Conservation (phyloP, 1,284 basidiomycete species). For the Rhodotorula sp. region DNA sequence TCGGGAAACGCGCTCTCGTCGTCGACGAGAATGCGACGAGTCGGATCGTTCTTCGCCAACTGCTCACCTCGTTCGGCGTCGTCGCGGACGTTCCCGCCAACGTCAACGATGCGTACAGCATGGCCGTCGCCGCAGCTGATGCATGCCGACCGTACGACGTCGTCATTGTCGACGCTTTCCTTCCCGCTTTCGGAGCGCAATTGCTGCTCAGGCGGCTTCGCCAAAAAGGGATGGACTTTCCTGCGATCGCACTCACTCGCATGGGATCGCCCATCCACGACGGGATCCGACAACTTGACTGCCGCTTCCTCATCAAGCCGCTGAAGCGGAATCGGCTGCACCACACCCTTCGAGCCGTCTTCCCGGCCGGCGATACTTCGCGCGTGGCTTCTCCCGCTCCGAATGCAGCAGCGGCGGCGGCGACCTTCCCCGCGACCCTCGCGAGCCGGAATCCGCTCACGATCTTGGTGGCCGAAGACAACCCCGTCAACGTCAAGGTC, state of each 20-base stretch:
- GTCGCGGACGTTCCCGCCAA: slow-evolving; percentile 6
- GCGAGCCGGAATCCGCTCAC: slow-evolving; percentile 25
- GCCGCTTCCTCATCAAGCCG: slow-evolving; percentile 40
- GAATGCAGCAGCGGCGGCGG: neutral
- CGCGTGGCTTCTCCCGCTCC: slow-evolving; percentile 18
- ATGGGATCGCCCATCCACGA: slow-evolving; percentile 41
- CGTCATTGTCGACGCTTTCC: slow-evolving; percentile 37
- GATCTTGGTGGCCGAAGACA: slow-evolving; percentile 40
- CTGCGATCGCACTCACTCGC: slow-evolving; percentile 36
- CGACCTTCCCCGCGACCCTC: slow-evolving; percentile 32
- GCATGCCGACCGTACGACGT: slow-evolving; percentile 15
- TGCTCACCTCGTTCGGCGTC: slow-evolving; percentile 32
- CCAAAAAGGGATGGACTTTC: slow-evolving; percentile 21
- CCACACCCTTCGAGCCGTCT: slow-evolving; percentile 36
- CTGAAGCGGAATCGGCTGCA: slow-evolving; percentile 41
- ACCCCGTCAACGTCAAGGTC: slow-evolving; percentile 38
- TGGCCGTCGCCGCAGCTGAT: slow-evolving; percentile 16
- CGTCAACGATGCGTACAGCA: slow-evolving; percentile 9
- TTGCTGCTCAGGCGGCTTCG: slow-evolving; percentile 32
- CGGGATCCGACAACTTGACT: slow-evolving; percentile 34
- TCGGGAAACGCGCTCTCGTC: slow-evolving; percentile 33
- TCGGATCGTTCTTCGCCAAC: slow-evolving; percentile 24
- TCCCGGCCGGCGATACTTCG: slow-evolving; percentile 24
- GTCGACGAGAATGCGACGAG: slow-evolving; percentile 34
- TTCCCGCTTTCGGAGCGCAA: slow-evolving; percentile 35